phyloP scores from a whole-genome alignment of 495 filamentous ascomycete genomes.

The Articulospora tetracladia region DNA sequence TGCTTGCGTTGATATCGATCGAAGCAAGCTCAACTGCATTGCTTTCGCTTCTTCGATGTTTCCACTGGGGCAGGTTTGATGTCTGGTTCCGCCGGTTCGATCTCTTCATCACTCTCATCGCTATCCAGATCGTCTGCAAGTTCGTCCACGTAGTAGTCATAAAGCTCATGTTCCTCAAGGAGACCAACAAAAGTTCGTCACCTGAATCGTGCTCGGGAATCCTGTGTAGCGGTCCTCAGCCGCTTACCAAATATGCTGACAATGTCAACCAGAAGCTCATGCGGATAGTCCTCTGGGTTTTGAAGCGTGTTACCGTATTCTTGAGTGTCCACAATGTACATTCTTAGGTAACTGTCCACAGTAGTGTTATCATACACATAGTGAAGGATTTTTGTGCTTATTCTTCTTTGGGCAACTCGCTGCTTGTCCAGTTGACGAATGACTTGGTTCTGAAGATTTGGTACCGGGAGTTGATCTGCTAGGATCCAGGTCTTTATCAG shows the following conservation, averaged over 20 bases:
- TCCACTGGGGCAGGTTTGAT: too few species aligned
- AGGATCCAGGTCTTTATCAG: neutral
- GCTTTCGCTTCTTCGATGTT: too few species aligned
- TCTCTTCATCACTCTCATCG: too few species aligned
- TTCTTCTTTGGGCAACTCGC: neutral
- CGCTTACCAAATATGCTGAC: neutral
- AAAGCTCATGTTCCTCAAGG: neutral
- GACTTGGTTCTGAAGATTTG: neutral
- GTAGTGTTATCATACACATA: conserved; percentile 6
- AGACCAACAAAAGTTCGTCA: neutral
- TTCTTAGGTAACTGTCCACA: neutral
- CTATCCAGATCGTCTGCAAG: neutral
- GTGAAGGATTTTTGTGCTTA: neutral
- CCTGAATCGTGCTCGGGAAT: neutral
- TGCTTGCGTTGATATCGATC: too few species aligned
- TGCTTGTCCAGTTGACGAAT: neutral
- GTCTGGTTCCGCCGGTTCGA: too few species aligned
- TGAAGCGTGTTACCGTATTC: neutral
- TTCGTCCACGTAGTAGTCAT: neutral
- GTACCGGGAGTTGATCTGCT: conserved; percentile 1
- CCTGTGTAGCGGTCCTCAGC: neutral
- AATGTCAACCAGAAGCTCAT: conserved; percentile 1
- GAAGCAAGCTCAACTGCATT: too few species aligned
- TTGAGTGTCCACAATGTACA: neutral
- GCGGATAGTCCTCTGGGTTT: neutral